These are phyloP conservation scores for Fusarium nelsonii DNA, from an alignment of 2,329 filamentous ascomycete genomes.

Conservation along the genomic window DNA sequence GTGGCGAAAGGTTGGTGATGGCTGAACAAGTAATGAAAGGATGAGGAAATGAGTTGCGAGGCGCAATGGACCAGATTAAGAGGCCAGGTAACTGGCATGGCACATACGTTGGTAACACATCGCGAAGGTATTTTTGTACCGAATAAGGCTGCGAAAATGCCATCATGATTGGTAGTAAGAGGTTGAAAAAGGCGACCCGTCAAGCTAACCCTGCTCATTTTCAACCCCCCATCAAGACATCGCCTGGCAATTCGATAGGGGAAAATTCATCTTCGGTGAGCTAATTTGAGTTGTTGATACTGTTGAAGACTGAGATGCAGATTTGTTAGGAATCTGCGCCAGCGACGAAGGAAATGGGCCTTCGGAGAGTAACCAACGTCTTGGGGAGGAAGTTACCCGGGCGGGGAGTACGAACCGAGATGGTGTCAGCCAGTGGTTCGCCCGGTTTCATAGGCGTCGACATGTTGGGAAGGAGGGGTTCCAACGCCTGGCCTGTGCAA, in stretches of 20 bases:
- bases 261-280: conserved; percentile 7
- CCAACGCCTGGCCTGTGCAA: background rate
- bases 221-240: conserved; percentile 33
- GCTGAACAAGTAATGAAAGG: conserved; percentile 15
- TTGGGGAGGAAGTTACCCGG: background rate
- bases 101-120: conserved; percentile 22
- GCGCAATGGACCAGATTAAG: conserved; percentile 17
- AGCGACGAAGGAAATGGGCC: conserved; percentile 1
- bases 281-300: background rate
- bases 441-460: conserved; percentile 14
- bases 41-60: conserved; percentile 16
- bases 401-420: background rate
- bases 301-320: conserved; percentile 12
- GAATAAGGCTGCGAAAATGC: conserved; percentile 23
- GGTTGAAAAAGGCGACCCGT: conserved; percentile 35
- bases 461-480: conserved; percentile 14
- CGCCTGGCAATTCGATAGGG: background rate
- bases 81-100: conserved; percentile 10
- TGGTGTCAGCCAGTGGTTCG: conserved; percentile 26
- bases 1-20: conserved; percentile 3
- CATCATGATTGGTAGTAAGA: conserved; percentile 35
- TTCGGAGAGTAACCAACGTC: conserved; percentile 1
- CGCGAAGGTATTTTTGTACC: conserved; percentile 29
- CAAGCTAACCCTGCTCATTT: conserved; percentile 28
- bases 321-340: conserved; percentile 8